phyloP scores from a whole-genome alignment of 345 rosid species.

The Linum usitatissimum region DNA sequence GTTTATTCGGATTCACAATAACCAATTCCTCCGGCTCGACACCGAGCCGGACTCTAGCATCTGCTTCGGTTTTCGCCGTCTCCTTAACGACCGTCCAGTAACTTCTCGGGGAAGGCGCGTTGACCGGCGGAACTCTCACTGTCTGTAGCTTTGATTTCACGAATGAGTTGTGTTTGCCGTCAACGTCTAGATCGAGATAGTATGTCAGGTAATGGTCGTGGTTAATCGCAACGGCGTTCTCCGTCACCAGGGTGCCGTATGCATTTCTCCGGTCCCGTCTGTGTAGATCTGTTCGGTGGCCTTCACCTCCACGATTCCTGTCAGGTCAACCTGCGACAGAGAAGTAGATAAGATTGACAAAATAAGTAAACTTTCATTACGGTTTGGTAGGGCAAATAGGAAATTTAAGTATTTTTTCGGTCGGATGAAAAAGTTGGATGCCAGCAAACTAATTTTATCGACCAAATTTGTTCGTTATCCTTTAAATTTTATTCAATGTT shows the following conservation, averaged over 20 bases:
- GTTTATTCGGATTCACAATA: conserved; percentile 50
- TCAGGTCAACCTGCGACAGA: conserved; percentile 42
- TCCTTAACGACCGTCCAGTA: conserved; percentile 57
- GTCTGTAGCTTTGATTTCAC: conserved; percentile 43
- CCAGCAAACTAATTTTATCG: too few species aligned
- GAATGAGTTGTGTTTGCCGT: conserved; percentile 58
- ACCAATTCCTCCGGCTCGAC: conserved; percentile 42
- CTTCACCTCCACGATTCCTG: conserved; percentile 53
- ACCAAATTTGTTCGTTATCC: too few species aligned
- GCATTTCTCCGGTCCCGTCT: conserved; percentile 33
- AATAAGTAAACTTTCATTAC: too few species aligned
- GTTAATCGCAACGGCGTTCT: conserved; percentile 55
- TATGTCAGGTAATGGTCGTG: conserved; percentile 75
- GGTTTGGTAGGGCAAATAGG: too few species aligned
- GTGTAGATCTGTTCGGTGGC: conserved; percentile 38
- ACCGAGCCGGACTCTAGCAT: conserved; percentile 44
- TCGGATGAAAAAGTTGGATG: too few species aligned
- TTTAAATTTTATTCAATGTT: too few species aligned
- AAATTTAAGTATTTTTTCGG: too few species aligned
- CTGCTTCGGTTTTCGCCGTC: conserved; percentile 55
- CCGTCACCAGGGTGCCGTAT: conserved; percentile 52
- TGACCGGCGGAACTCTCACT: conserved; percentile 17
- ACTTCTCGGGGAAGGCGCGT: conserved; percentile 35
- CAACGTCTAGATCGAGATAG: conserved; percentile 71
- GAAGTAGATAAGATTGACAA: too few species aligned